Percentiles rank a stretch among this genome's conserved stretches.
Conservation (phyloP, 306 rosid genomes). For the Cicer pinnatifidum region DNA sequence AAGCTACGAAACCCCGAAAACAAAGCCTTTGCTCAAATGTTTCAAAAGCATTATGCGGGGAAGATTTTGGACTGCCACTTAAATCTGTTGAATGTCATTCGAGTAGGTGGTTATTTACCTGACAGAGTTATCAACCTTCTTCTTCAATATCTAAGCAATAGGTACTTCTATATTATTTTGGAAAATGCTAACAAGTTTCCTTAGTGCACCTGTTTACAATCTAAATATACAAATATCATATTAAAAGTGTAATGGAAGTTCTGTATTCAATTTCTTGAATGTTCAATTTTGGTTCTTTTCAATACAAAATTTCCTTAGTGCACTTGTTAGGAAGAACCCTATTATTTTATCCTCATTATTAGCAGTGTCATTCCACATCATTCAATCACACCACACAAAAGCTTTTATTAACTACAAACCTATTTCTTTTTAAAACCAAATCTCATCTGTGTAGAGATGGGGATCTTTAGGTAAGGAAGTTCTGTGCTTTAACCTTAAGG, state of each 20-base stretch:
- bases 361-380: constrained; percentile 1
- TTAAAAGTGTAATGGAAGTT: no score
- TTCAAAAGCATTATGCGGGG: constrained; percentile 80
- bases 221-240: no score
- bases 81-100: constrained; percentile 57
- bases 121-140: constrained; percentile 89
- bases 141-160: constrained; percentile 90
- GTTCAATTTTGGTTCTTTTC: no score
- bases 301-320: no score
- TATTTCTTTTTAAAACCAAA: not conserved
- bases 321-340: no score
- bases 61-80: constrained; percentile 84
- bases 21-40: constrained; percentile 82
- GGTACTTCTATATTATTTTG: constrained; percentile 50
- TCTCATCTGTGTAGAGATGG: not conserved
- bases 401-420: not conserved
- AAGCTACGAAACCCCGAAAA: constrained; percentile 78
- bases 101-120: constrained; percentile 86
- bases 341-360: constrained; percentile 13
- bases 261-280: no score
- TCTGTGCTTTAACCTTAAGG: not conserved
- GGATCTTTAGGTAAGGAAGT: not conserved
- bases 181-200: no score
- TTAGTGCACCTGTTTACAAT: no score
- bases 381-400: not conserved